These are phyloP conservation scores for Bathelium albidoporum DNA, from an alignment of 495 filamentous ascomycete species.

Conservation along the genomic window DNA sequence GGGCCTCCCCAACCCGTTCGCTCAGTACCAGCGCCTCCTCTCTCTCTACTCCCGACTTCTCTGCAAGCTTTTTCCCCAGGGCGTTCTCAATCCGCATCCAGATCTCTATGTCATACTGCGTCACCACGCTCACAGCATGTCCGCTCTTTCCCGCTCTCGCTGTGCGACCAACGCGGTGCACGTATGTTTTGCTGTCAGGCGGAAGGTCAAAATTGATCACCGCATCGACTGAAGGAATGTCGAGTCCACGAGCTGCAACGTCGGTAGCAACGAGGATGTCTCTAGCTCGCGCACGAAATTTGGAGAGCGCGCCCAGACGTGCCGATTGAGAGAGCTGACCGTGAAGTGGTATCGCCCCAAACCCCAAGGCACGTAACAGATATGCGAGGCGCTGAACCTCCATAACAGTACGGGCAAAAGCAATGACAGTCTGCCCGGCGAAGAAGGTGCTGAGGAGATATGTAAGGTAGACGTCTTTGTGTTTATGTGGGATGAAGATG, in stretches of 20 bases:
- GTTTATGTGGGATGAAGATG: conserved; percentile 73
- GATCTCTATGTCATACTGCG: conserved; percentile 87
- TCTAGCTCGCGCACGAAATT: conserved; percentile 65
- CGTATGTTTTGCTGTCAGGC: conserved; percentile 78
- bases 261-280: conserved; percentile 93
- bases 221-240: conserved; percentile 84
- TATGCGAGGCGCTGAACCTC: conserved; percentile 79
- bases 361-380: conserved; percentile 66
- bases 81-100: conserved; percentile 77
- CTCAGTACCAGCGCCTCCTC: conserved; percentile 84
- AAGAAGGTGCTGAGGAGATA: conserved; percentile 70
- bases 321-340: conserved; percentile 79
- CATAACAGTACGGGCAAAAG: conserved; percentile 89
- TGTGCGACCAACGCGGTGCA: conserved; percentile 89
- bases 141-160: conserved; percentile 82
- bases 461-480: conserved; percentile 87
- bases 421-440: conserved; percentile 68
- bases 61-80: conserved; percentile 61
- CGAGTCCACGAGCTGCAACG: conserved; percentile 86
- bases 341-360: conserved; percentile 83
- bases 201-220: conserved; percentile 85
- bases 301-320: conserved; percentile 73
- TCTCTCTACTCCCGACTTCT: conserved; percentile 52
- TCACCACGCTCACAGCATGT: conserved; percentile 69
- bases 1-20: conserved; percentile 70